phyloP scores from a whole-genome alignment of 2,329 filamentous ascomycete species.

The Cladorrhinum sp. region DNA sequence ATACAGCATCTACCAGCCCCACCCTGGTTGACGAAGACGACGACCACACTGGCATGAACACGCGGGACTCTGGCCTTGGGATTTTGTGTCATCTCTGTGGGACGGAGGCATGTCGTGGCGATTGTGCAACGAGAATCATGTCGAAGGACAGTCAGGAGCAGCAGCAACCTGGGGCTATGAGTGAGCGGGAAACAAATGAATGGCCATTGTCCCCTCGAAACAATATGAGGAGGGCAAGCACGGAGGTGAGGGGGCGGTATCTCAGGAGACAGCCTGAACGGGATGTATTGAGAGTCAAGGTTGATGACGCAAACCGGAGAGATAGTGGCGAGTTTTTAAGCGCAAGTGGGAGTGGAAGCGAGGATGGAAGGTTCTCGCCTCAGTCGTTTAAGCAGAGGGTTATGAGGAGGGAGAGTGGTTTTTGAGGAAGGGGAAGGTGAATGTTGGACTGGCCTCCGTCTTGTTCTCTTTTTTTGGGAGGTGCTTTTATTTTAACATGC shows the following conservation, averaged over 20 bases:
- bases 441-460: too few relatives aligned
- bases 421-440: too few relatives aligned
- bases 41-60: neutral
- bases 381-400: constrained; percentile 27
- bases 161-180: neutral
- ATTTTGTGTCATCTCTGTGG: neutral
- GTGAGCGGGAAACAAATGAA: neutral
- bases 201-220: neutral
- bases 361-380: constrained; percentile 21
- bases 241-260: constrained; percentile 8
- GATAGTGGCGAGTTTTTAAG: neutral
- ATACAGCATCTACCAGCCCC: neutral
- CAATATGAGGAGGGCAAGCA: neutral
- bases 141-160: neutral
- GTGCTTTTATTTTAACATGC: too few relatives aligned
- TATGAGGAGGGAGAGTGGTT: constrained; percentile 12
- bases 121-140: neutral
- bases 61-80: neutral
- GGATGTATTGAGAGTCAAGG: neutral
- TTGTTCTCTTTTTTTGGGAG: too few relatives aligned
- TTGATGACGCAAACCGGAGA: neutral
- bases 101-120: neutral
- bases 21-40: neutral
- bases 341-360: constrained; percentile 1
- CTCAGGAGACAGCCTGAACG: constrained; percentile 6